Evolutionary conservation across 2,329 filamentous ascomycete genomes (phyloP), one percentile per base, ranked within the genome.

Genomic region (Atkinsonella hypoxylon): DNA sequence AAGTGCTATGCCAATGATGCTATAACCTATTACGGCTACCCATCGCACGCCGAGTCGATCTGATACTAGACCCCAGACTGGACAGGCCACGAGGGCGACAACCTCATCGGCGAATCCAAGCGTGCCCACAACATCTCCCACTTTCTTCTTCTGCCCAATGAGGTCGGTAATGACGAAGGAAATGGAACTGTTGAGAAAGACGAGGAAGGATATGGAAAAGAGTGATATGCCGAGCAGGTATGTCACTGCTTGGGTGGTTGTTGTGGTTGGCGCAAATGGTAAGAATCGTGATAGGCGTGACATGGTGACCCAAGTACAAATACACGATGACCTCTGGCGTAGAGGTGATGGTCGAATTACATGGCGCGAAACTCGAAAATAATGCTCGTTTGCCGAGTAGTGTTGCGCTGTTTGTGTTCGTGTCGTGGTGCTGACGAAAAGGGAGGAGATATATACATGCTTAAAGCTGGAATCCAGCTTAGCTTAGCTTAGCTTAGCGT

Each of bases 191-290:
- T 93, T 93, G 55, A 94, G 78, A 69, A 94, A 94, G 61, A 94
- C 88, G 57, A 94, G 83, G 70, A 93, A 93, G 50, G 85, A 85
- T 62, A 94, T 93, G 67, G 83, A 88, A 73, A 91, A 91, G 59
- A 94, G 81, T 54, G 85, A 87, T 61, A 93, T 85, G 63, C 83
- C 84, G 56, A 89, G 76, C 36, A 94, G 80, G 66, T 94, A 94
- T 31, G 87, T 85, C 51, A 77, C 65, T n/a, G 79, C 81, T 61
- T 85, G 81, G 18, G 78, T 63, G 4, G 74, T 68, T 12, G 81
- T 82, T n/a, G 78, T 80, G 43, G 76, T 73, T 20, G 72, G 65
- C 54, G 78, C 72, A 66, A 84, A 83, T 30, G 81, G 81, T 49
- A 81, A 67, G 54, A 71, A 66, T 51, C 71, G 74, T 55, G 65